These are phyloP conservation scores for Penicillium chermesinum DNA, from an alignment of 495 filamentous ascomycete species.

Conservation along the genomic window DNA sequence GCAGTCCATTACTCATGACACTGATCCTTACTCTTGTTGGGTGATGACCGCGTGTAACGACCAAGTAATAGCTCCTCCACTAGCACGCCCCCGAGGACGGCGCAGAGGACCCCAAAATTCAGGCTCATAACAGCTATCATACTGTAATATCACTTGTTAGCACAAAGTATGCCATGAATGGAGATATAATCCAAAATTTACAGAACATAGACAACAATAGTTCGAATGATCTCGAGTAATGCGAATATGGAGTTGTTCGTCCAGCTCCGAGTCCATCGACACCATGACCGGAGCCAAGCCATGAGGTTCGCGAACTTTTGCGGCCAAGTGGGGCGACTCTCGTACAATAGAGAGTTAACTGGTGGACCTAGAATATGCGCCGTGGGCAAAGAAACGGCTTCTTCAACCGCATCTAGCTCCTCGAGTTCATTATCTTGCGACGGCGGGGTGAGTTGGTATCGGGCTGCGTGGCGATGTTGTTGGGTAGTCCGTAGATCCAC, in stretches of 20 bases:
- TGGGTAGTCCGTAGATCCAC: too few species aligned
- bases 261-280: background rate
- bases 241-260: background rate
- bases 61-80: conserved; percentile 11
- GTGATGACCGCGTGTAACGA: conserved; percentile 2
- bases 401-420: too few species aligned
- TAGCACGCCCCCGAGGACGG: conserved; percentile 11
- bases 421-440: too few species aligned
- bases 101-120: conserved; percentile 15
- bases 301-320: background rate
- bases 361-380: too few species aligned
- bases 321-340: background rate
- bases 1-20: conserved; percentile 1
- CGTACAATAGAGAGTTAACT: too few species aligned
- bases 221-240: background rate
- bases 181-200: too few species aligned
- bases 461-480: too few species aligned
- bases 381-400: too few species aligned
- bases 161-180: background rate
- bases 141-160: background rate
- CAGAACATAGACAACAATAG: background rate
- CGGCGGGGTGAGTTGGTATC: too few species aligned
- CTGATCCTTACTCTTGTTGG: too few species aligned
- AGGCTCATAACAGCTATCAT: conserved; percentile 22
- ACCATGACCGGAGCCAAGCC: background rate